Percentiles rank a stretch among this genome's conserved stretches.
Evolutionary conservation across 1,284 basidiomycete species (phyloP).

Genomic region (Flammula alnicola): DNA sequence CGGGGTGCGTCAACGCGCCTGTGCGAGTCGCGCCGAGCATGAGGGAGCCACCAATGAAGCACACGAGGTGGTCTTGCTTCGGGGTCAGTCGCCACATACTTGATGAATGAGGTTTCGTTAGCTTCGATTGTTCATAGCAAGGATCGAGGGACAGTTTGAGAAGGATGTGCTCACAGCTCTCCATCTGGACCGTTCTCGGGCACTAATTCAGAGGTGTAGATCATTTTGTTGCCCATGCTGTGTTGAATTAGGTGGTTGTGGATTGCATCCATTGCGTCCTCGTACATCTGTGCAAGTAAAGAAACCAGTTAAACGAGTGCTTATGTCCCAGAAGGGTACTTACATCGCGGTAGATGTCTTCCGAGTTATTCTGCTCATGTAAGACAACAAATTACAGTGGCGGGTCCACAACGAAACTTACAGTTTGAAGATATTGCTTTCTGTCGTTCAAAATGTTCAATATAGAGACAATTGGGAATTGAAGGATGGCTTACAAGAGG

Average conservation of each 20-base stretch:
- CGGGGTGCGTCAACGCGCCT: slow-evolving; percentile 46
- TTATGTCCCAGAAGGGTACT: slow-evolving; percentile 5
- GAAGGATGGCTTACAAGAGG: slow-evolving; percentile 61
- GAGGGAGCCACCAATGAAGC: slow-evolving; percentile 92
- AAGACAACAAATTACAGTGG: too few species aligned
- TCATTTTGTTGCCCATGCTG: slow-evolving; percentile 60
- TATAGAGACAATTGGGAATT: slow-evolving; percentile 2
- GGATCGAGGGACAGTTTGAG: neutral
- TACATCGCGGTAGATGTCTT: slow-evolving; percentile 80
- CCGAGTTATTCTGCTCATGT: slow-evolving; percentile 65
- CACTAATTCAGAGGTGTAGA: slow-evolving; percentile 84
- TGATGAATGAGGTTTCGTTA: neutral
- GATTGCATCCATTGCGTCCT: slow-evolving; percentile 82
- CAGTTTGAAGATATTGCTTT: slow-evolving; percentile 84
- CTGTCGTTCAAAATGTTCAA: slow-evolving; percentile 37
- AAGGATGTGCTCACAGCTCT: slow-evolving; percentile 43
- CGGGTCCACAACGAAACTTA: slow-evolving; percentile 34
- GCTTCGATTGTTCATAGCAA: neutral
- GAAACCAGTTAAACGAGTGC: slow-evolving; percentile 2
- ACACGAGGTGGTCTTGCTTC: slow-evolving; percentile 96
- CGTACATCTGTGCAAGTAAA: slow-evolving; percentile 71
- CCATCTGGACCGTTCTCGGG: slow-evolving; percentile 52
- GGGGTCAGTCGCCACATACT: slow-evolving; percentile 74
- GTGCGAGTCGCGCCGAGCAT: slow-evolving; percentile 89
- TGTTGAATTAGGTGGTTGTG: slow-evolving; percentile 76